Base-by-base conservation (phyloP, 208 protist species). In the Acanthamoeba triangularis region DNA sequence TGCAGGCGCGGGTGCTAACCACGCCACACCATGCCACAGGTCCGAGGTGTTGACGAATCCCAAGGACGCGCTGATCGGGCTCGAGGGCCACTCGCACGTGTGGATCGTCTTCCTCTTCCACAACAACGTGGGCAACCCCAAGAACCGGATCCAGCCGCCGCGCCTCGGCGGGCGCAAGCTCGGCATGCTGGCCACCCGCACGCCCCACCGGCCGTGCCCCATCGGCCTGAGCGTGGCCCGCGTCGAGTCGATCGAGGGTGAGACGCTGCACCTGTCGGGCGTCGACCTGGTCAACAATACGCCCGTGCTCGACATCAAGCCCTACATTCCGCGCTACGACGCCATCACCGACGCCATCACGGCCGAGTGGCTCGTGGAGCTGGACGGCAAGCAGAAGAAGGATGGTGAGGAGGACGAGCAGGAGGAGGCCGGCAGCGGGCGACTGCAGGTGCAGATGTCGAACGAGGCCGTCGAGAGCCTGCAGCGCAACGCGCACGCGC, bases 21-120 rank as follows among this genome's bases (percentile, higher is more conserved):
- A 44, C 30, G 16, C 20, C 30, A 14, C 33, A 8, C 3, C 47
- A 37, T 25, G 16, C 7, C 1, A 25, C 37, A 78, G 52, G 13
- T 74, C 96, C 18, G 80, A 94, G 3, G 87, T 94, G 5, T 69
- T 67, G 30, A 90, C 94, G 8, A 97, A 97, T 47, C 91, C 95
- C 20, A 67, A 72, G 25, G 82, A 96, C 13, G 95, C 97, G 30
- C 95, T 98, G 18, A 85, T 97, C 20, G 97, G 97, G n/a, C 74
- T 98, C 20, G 95, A 96, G 52, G 94, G 96, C 33, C 98, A 96
- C 90, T 96, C 95, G 30, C 97, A 98, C 74, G 94, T 95, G 72
- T 98, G 97, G 97, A 80, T 98, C 30, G 92, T 98, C 18, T 98
- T 97, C 84, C 61, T 97, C 18, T 98, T 98, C 76, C 97, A 98